Percentiles rank a stretch among this genome's conserved stretches.
Evolutionary conservation across 495 filamentous ascomycete species (phyloP).

Genomic region (Penicillium soppii): DNA sequence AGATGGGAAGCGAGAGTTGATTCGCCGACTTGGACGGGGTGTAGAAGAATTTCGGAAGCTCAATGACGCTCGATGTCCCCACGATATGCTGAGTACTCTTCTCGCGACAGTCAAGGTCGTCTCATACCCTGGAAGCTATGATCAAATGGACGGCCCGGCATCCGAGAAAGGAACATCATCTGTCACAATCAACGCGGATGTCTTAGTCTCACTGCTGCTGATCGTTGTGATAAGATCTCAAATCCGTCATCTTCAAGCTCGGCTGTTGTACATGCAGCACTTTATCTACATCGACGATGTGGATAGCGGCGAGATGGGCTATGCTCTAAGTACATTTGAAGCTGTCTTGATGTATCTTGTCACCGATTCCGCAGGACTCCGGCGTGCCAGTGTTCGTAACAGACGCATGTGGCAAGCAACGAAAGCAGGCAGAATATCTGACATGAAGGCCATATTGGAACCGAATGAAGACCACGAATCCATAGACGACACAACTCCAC

Average conservation of each 20-base stretch:
- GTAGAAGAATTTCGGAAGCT: conserved; percentile 91
- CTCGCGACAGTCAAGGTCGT: conserved; percentile 84
- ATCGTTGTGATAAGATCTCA: conserved; percentile 92
- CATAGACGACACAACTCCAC: conserved; percentile 36
- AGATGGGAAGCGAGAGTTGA: conserved; percentile 69
- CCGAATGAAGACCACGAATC: conserved; percentile 54
- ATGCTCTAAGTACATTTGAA: conserved; percentile 95
- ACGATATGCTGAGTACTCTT: conserved; percentile 91
- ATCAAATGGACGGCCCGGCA: conserved; percentile 28
- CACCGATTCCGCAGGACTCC: conserved; percentile 75
- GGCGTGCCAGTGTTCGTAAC: conserved; percentile 82
- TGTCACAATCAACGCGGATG: conserved; percentile 92
- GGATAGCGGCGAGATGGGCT: conserved; percentile 94
- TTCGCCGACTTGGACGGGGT: conserved; percentile 67
- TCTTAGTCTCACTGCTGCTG: conserved; percentile 86
- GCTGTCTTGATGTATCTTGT: conserved; percentile 90
- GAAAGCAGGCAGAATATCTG: conserved; percentile 67
- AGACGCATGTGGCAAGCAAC: conserved; percentile 85
- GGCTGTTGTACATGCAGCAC: conserved; percentile 87
- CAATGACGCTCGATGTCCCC: conserved; percentile 77
- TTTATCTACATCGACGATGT: conserved; percentile 98
- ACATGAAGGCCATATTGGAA: conserved; percentile 78
- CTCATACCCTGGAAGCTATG: conserved; percentile 52
- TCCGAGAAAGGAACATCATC: conserved; percentile 61
- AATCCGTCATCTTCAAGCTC: conserved; percentile 81